Evolutionary conservation across 257 asterid species (phyloP), one percentile per base, ranked within the genome.

Genomic region (Capsicum baccatum): DNA sequence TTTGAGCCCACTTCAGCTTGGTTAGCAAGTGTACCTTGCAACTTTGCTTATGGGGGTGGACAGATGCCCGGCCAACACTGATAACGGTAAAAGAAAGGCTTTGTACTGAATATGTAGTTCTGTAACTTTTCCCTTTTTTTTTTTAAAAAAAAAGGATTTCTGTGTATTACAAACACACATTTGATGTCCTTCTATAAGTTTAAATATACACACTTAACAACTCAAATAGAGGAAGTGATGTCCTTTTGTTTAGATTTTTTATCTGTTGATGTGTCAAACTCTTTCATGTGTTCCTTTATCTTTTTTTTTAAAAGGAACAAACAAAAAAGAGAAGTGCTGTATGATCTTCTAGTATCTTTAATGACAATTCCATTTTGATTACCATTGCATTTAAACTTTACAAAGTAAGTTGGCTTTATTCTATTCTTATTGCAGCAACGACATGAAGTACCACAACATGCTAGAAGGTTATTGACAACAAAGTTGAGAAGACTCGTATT

Each of bases 401-500:
- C 44, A 13, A 76, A 13, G 81, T 63, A 52, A 21, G 62, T 21
- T 3, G 64, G 33, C 64, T 78, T 64, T 69, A 69, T 39, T 70
- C 68, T 44, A 42, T 57, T 68, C 74, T 68, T 50, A 16, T 47
- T 80, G 88, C 92, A 91, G 94, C 82, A 79, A 84, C 87, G 83
- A 80, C 84, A 86, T 21, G 87, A 87, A 67, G 89, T 90, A 83
- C 90, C 91, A 21, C 86, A 59, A 44, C 85, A 87, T 50, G 88
- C 88, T 79, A 89, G 89, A 87, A 91, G 88, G 88, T 42, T 82
- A 57, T 79, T 92, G 84, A 83, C 87, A 80, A 47, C 90, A 13
- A 91, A 87, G 89, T 81, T 92, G 88, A 82, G 91, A 84, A 89
- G 84, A 85, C 91, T 91, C 44, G 89, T 90, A 60, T 21, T 63